phyloP scores from a whole-genome alignment of 306 rosid species.

The Vigna angularis region DNA sequence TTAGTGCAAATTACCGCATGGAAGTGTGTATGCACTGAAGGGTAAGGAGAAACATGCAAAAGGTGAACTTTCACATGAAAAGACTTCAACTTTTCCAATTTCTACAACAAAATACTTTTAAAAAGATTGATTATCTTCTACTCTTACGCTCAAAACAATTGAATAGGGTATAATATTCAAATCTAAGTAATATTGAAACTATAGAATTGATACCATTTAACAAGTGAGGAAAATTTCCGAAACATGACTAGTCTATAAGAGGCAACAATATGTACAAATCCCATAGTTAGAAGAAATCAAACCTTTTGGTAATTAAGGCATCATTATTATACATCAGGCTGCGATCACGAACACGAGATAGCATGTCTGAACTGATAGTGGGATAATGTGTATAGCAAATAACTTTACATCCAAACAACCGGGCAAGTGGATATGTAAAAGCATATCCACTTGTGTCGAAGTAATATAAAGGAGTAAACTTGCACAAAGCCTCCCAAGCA shows the following conservation, averaged over 20 bases:
- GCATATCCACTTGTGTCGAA: constrained; percentile 95
- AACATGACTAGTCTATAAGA: background rate
- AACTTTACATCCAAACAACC: constrained; percentile 87
- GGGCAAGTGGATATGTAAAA: constrained; percentile 89
- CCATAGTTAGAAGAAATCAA: constrained; percentile 32
- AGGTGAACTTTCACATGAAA: constrained; percentile 10
- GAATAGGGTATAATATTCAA: background rate
- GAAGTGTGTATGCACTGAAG: background rate
- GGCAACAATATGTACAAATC: background rate
- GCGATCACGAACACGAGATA: constrained; percentile 86
- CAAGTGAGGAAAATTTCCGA: background rate
- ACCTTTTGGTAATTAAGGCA: constrained; percentile 72
- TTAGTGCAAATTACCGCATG: background rate
- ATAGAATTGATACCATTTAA: constrained; percentile 7
- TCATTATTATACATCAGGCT: constrained; percentile 83
- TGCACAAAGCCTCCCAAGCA: constrained; percentile 88
- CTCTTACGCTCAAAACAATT: background rate
- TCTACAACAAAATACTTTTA: constrained; percentile 6
- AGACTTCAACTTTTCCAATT: constrained; percentile 17
- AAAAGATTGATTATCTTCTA: background rate
- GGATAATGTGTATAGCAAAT: constrained; percentile 94
- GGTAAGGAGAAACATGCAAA: constrained; percentile 16
- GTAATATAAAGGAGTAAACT: constrained; percentile 74
- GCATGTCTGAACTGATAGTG: constrained; percentile 93
- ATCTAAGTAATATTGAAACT: constrained; percentile 29